Percentiles rank a stretch among this genome's conserved stretches.
phyloP scores from a whole-genome alignment of 129 eudicot species.

The Erigeron canadensis region DNA sequence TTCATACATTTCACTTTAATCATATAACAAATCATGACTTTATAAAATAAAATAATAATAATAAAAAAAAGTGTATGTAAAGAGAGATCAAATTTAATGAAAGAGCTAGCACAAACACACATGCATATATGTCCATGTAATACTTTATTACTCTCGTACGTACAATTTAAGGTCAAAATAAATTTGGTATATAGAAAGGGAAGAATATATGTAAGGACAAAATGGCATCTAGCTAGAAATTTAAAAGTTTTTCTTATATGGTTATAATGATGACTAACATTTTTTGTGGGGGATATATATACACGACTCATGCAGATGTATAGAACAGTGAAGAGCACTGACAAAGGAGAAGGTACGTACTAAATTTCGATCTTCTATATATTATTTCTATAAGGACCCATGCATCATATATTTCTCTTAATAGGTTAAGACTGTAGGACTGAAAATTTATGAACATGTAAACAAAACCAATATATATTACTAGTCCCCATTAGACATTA shows the following conservation, averaged over 20 bases:
- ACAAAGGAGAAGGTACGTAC: slow-evolving; percentile 73
- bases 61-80: not conserved
- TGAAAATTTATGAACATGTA: not conserved
- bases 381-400: slow-evolving; percentile 22
- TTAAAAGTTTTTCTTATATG: not conserved
- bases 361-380: slow-evolving; percentile 37
- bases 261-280: slow-evolving; percentile 8
- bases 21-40: slow-evolving; percentile 1
- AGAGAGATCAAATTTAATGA: slow-evolving; percentile 5
- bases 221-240: slow-evolving; percentile 49
- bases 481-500: slow-evolving; percentile 14
- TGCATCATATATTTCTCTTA: slow-evolving; percentile 20
- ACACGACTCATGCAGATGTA: slow-evolving; percentile 98
- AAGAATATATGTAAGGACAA: slow-evolving; percentile 40
- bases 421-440: slow-evolving; percentile 1
- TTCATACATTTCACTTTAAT: slow-evolving; percentile 8
- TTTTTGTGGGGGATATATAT: slow-evolving; percentile 30
- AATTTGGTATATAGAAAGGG: slow-evolving; percentile 14
- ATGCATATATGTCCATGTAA: slow-evolving; percentile 14
- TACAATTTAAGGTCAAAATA: slow-evolving; percentile 6
- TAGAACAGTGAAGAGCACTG: slow-evolving; percentile 97
- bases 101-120: slow-evolving; percentile 1
- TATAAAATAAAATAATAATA: not conserved
- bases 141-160: too few species aligned
- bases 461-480: not conserved